phyloP scores from a whole-genome alignment of 345 rosid species.

The Dimocarpus longan region DNA sequence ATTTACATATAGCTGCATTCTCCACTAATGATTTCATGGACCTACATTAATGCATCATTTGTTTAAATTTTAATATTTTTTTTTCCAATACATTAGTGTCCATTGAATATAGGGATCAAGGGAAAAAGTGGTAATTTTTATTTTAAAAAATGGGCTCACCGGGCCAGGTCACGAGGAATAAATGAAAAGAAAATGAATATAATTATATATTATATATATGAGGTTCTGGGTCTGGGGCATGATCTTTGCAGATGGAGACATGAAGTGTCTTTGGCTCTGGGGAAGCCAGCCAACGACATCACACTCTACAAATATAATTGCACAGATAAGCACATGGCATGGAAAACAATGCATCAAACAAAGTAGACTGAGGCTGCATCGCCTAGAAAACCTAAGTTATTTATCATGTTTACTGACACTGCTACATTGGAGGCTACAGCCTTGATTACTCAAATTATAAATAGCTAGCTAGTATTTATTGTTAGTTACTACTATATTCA shows the following conservation, averaged over 20 bases:
- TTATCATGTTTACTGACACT: not conserved
- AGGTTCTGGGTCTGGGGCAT: not conserved
- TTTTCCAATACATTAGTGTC: too few relatives aligned
- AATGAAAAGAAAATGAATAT: not conserved
- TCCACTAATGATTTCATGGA: not conserved
- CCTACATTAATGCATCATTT: not conserved
- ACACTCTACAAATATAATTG: not conserved
- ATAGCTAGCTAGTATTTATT: too few relatives aligned
- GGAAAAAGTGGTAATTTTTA: not conserved
- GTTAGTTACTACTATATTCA: too few relatives aligned
- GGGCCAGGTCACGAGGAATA: too few relatives aligned
- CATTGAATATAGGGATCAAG: not conserved
- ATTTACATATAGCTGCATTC: not conserved
- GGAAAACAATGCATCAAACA: slow-evolving; percentile 18
- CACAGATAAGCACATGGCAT: slow-evolving; percentile 4
- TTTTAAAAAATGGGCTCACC: too few relatives aligned
- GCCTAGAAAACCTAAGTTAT: slow-evolving; percentile 10
- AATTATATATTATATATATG: too few relatives aligned
- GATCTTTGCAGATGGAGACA: slow-evolving; percentile 12
- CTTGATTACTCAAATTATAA: too few relatives aligned
- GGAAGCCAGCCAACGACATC: slow-evolving; percentile 4
- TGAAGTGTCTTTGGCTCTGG: not conserved
- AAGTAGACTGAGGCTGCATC: not conserved
- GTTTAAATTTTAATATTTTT: not conserved
- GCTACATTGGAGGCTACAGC: too few relatives aligned